These are phyloP conservation scores for Eucalyptus paniculata DNA, from an alignment of 345 rosid genomes.

Conservation along the genomic window DNA sequence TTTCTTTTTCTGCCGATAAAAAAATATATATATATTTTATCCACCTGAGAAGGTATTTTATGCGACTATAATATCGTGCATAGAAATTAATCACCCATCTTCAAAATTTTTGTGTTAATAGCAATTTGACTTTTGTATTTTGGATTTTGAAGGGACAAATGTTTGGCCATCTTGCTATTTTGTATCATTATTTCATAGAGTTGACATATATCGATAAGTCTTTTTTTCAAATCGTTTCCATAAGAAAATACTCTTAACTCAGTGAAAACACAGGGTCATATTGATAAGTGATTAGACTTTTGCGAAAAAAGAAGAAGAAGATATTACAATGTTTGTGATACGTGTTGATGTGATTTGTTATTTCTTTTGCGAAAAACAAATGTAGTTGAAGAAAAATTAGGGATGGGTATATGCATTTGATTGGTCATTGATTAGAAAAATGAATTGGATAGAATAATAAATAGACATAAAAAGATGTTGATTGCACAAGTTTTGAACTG, in stretches of 20 bases:
- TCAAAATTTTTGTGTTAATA: background rate
- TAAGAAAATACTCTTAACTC: background rate
- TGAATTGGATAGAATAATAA: too few relatives aligned
- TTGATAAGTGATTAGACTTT: fast-evolving
- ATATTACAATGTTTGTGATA: too few relatives aligned
- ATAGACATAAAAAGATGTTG: too few relatives aligned
- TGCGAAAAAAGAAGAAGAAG: background rate
- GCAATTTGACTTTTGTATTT: background rate
- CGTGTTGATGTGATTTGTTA: background rate
- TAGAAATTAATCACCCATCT: background rate
- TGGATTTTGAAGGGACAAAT: background rate
- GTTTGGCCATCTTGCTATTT: background rate
- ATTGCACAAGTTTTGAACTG: too few relatives aligned
- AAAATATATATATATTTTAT: too few relatives aligned
- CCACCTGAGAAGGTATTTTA: background rate
- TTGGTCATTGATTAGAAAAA: background rate
- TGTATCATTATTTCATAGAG: background rate
- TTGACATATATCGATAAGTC: fast-evolving
- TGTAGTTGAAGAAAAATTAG: background rate
- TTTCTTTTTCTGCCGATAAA: background rate
- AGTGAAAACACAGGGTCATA: fast-evolving
- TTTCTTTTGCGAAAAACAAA: too few relatives aligned
- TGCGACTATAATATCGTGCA: background rate
- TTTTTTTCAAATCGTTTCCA: fast-evolving
- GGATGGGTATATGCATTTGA: background rate